Evolutionary conservation across 2,329 filamentous ascomycete genomes (phyloP), one percentile per base, ranked within the genome.

Genomic region (Chrysoporthe deuterocubensis): DNA sequence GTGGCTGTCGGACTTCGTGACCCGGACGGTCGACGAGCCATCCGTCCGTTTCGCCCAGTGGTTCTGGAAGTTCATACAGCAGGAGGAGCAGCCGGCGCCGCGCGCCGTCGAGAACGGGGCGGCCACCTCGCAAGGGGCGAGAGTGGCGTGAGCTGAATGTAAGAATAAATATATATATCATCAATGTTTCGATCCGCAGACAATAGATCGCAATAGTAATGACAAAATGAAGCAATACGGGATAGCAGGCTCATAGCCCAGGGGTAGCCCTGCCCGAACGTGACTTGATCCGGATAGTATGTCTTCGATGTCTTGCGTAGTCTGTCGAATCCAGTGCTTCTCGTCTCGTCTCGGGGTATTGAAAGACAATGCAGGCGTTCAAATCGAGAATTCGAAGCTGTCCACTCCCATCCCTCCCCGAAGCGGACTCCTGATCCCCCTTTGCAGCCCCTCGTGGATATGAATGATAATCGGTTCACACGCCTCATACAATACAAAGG

Each of bases 21-120:
- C 87, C 0, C 82, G 80, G 61, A 71, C 80, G 16, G 78, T 90
- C 18, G 89, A 91, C 70, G 85, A 89, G 71, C 88, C 88, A 1
- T 85, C 84, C 60, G 86, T 91, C 18, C 83, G 78, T 57, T 83
- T 89, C 72, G 77, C 86, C 11, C 80, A 81, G 42, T 87, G 86
- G 86, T 68, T 89, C 21, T 90, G 90, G 76, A 81, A 77, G 66
- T 81, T 77, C 72, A 81, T 81, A 5, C 69, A 83, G 48, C 50
- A 60, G 44, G 18, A 21, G 3, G 46, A 60, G 11, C 52, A 65
- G 43, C 72, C 73, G 32, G 9, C 61, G 34, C 70, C 69, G 43
- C 62, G 48, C 56, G 57, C 57, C 14, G 21, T 54, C 4, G 46
- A 56, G 40, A 64, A 57, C 9, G 62, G 62, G 6, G 32, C 37